Conservation (phyloP, 148 eudicot genomes). For the Rhododendron kiyosumense region DNA sequence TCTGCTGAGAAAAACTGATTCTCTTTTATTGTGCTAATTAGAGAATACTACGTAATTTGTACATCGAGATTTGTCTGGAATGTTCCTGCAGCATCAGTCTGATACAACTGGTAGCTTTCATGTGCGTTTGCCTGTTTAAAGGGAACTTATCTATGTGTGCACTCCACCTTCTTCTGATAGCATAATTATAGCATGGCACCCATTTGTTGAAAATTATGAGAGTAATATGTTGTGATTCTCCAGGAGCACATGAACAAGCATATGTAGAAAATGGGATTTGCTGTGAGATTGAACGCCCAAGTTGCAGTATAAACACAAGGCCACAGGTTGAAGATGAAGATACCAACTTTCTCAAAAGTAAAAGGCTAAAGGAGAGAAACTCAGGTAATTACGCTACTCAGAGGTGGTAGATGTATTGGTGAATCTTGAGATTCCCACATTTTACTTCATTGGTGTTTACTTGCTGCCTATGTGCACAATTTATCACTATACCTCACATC, state of each 20-base stretch:
- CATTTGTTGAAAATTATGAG: neutral
- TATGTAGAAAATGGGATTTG: conserved; percentile 14
- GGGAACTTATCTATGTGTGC: neutral
- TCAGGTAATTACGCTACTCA: conserved; percentile 20
- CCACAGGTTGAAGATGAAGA: conserved; percentile 25
- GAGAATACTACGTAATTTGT: neutral
- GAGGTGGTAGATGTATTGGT: neutral
- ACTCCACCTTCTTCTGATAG: neutral
- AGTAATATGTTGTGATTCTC: neutral
- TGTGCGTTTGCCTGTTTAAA: neutral
- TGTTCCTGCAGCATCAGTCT: neutral
- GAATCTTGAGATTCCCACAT: neutral
- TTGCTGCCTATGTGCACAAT: neutral
- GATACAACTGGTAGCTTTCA: neutral
- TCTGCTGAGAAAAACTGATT: neutral
- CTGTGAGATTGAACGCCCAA: neutral
- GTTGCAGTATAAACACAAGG: conserved; percentile 6
- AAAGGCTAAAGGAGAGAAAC: conserved; percentile 25
- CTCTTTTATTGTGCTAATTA: neutral
- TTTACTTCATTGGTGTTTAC: neutral
- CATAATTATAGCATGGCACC: neutral
- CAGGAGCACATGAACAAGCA: conserved; percentile 43
- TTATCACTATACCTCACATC: neutral
- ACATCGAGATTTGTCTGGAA: neutral
- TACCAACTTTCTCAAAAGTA: conserved; percentile 14